Evolutionary conservation across 306 rosid species (phyloP).

Genomic region (Pterocarpus santalinus): DNA sequence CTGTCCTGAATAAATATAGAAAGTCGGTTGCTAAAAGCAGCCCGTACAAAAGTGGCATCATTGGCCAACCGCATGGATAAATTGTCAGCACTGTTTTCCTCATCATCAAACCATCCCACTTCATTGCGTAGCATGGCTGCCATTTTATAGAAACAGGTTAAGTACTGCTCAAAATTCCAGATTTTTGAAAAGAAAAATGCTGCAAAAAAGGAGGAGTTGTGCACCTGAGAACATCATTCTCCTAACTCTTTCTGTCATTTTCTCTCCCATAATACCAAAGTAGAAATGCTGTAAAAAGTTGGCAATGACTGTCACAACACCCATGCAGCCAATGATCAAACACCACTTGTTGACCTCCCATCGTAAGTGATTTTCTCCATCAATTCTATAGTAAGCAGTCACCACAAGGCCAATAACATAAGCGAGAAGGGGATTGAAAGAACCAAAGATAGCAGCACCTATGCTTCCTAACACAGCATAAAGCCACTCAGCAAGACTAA

Average conservation of each 20-base stretch:
- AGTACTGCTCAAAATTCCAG: slow-evolving; percentile 34
- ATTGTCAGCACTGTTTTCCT: slow-evolving; percentile 95
- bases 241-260: slow-evolving; percentile 98
- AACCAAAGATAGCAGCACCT: slow-evolving; percentile 97
- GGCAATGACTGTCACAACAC: slow-evolving; percentile 94
- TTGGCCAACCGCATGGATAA: slow-evolving; percentile 98
- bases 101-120: slow-evolving; percentile 98
- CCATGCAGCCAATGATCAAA: slow-evolving; percentile 96
- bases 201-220: slow-evolving; percentile 32
- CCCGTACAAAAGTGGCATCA: slow-evolving; percentile 97
- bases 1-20: slow-evolving; percentile 98
- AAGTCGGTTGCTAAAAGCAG: slow-evolving; percentile 97
- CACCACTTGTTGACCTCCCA: slow-evolving; percentile 87
- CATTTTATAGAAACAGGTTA: slow-evolving; percentile 52
- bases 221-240: slow-evolving; percentile 99
- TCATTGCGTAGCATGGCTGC: slow-evolving; percentile 99
- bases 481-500: slow-evolving; percentile 94
- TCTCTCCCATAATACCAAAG: slow-evolving; percentile 99
- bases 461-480: slow-evolving; percentile 96
- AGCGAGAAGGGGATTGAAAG: slow-evolving; percentile 98
- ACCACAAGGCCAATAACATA: slow-evolving; percentile 91
- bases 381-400: slow-evolving; percentile 74
- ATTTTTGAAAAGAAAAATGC: slow-evolving; percentile 31
- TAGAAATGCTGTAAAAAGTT: slow-evolving; percentile 98
- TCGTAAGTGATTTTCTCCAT: slow-evolving; percentile 51